phyloP scores from a whole-genome alignment of 192 early-diverging fungal genomes.

The Coemansia biformis region DNA sequence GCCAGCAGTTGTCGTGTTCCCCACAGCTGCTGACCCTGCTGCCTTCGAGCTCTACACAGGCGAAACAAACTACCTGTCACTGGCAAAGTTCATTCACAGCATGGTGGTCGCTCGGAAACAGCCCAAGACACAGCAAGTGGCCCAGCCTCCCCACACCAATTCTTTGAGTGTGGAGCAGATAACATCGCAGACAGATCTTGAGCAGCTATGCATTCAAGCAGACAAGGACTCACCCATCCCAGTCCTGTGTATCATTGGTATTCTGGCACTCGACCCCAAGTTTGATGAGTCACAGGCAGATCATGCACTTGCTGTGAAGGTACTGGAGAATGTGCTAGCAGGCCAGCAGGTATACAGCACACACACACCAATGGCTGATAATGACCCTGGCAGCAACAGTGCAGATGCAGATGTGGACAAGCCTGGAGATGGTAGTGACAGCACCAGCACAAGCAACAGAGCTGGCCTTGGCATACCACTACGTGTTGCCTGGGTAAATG shows the following conservation, averaged over 20 bases:
- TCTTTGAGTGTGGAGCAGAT: conserved; percentile 45
- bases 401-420: conserved; percentile 38
- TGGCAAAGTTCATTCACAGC: conserved; percentile 32
- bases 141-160: conserved; percentile 6
- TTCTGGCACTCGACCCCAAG: conserved; percentile 28
- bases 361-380: neutral
- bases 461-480: conserved; percentile 31
- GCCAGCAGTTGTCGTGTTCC: conserved; percentile 66
- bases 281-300: conserved; percentile 34
- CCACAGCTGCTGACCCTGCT: conserved; percentile 37
- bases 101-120: conserved; percentile 21
- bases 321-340: conserved; percentile 13
- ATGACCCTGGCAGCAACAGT: neutral
- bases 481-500: conserved; percentile 62
- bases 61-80: conserved; percentile 60
- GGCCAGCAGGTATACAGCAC: conserved; percentile 32
- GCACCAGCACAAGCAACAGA: too few relatives aligned
- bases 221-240: conserved; percentile 51
- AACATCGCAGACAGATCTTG: conserved; percentile 48
- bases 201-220: conserved; percentile 40
- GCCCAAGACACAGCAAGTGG: conserved; percentile 3
- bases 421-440: too few relatives aligned
- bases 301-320: conserved; percentile 20
- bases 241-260: conserved; percentile 38
- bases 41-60: conserved; percentile 56